Evolutionary conservation across 257 asterid species (phyloP), one percentile per base, ranked within the genome.

Genomic region (Marsdenia floribunda): DNA sequence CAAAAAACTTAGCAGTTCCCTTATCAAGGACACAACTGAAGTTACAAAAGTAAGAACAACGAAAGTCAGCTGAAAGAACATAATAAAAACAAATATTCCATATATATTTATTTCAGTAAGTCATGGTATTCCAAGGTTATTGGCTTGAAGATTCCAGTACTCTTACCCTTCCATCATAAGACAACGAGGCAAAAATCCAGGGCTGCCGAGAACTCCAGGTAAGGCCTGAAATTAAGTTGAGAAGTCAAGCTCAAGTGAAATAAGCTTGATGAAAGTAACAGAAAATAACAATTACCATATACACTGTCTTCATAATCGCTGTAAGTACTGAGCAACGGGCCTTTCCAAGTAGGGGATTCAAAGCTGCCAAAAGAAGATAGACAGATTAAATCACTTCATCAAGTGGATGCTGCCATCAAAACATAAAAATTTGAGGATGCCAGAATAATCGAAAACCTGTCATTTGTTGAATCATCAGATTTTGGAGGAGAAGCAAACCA

Each of bases 161-260:
- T 82, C 93, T 85, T 86, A 95, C 97, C 92, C 99, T 88, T 75
- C 99, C 98, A 85, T 95, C 99, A 82, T 92, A 95, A 71, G 99
- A 95, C 81, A 95, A 79, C 46, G 98, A 95, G 29, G 99, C 98
- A 85, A 92, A 95, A 74, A 90, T 85, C 96, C 97, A 92, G 71
- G 99, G 99, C 79, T 92, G 97, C 53, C 98, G 92, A 82, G 85
- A 89, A 78, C 99, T 95, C 99, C 99, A 95, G 71, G 93, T 88
- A 72, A 92, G 90, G 70, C 97, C 98, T 95, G 85, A 67, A 79
- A 70, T 72, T 75, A 50, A 85, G 5, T 37, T 73, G 73, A 82
- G 52, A 60, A 54, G 78, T 75, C n/a, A 65, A 74, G 78, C 78
- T 78, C 73, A 74, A 66, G 46, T 29, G 10, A 65, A 57, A 61